Evolutionary conservation across 495 filamentous ascomycete genomes (phyloP).

Genomic region (Cercophora newfieldiana): DNA sequence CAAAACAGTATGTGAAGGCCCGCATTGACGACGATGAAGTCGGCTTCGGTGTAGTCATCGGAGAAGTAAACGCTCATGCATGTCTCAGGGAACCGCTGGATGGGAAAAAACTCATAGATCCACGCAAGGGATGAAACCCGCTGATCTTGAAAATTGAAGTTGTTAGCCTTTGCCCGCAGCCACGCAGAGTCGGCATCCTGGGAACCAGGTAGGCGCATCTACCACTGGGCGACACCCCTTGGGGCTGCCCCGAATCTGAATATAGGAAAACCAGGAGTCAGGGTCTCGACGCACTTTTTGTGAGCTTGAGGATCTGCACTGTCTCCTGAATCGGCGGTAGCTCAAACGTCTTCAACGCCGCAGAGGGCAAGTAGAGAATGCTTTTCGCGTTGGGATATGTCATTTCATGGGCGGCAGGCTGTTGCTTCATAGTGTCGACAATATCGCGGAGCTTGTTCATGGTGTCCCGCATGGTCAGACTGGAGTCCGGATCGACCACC

Average conservation of each 20-base stretch:
- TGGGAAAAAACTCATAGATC: constrained; percentile 41
- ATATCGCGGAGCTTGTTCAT: constrained; percentile 56
- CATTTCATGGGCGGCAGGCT: constrained; percentile 27
- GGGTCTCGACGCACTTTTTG: constrained; percentile 11
- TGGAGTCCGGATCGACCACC: constrained; percentile 47
- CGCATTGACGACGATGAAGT: constrained; percentile 56
- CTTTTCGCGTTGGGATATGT: constrained; percentile 22
- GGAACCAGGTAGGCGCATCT: no score
- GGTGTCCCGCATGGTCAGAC: constrained; percentile 54
- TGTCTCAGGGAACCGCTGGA: constrained; percentile 53
- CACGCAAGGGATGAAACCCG: constrained; percentile 27
- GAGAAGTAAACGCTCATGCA: constrained; percentile 60
- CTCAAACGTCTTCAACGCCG: constrained; percentile 17
- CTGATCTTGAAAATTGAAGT: background rate
- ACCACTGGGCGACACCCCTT: no score
- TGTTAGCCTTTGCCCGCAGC: no score
- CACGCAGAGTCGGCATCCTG: no score
- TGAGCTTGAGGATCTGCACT: constrained; percentile 22
- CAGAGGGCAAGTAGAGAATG: background rate
- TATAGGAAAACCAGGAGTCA: no score
- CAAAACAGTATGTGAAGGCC: constrained; percentile 56
- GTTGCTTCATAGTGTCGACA: constrained; percentile 43
- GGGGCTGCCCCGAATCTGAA: no score
- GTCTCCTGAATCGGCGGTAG: constrained; percentile 25
- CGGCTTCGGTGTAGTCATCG: constrained; percentile 51